Conservation (phyloP, 2,329 filamentous ascomycete species). For the Colletotrichum echinochloae region DNA sequence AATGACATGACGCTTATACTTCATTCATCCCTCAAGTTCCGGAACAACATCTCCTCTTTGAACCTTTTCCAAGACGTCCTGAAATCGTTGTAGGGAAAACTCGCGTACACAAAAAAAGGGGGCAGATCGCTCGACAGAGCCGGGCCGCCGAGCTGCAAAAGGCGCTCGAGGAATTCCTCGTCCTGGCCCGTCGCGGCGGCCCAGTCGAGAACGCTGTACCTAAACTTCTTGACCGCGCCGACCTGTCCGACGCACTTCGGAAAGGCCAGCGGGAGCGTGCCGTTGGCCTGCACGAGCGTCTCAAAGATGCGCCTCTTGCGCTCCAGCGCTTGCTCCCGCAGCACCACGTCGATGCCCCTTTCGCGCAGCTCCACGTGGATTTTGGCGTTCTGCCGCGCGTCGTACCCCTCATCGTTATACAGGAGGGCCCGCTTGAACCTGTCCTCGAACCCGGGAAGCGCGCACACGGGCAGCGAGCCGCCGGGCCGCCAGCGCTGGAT, state of each 20-base stretch:
- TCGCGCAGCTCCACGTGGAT: neutral
- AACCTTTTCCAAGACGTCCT: neutral
- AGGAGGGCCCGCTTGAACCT: neutral
- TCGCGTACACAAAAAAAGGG: neutral
- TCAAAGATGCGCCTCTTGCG: neutral
- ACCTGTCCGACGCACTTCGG: neutral
- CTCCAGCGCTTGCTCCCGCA: neutral
- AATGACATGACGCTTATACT: slow-evolving; percentile 26
- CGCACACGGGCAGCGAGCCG: neutral
- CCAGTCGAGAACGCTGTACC: slow-evolving; percentile 2
- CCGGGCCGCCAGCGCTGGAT: slow-evolving; percentile 7
- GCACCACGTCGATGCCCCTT: neutral
- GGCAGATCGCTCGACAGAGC: neutral
- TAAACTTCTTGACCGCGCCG: neutral
- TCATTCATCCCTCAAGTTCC: too few relatives aligned
- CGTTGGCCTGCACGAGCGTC: neutral
- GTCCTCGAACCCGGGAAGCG: neutral
- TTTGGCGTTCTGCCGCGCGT: neutral
- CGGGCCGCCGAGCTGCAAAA: neutral
- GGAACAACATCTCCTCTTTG: too few relatives aligned
- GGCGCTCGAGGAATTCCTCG: neutral
- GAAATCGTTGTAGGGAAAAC: neutral
- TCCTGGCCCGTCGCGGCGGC: neutral
- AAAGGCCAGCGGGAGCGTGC: neutral
- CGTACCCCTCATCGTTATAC: neutral